Base-by-base conservation (phyloP, 192 early-diverging fungal genomes). In the Chytriomyces hyalinus region DNA sequence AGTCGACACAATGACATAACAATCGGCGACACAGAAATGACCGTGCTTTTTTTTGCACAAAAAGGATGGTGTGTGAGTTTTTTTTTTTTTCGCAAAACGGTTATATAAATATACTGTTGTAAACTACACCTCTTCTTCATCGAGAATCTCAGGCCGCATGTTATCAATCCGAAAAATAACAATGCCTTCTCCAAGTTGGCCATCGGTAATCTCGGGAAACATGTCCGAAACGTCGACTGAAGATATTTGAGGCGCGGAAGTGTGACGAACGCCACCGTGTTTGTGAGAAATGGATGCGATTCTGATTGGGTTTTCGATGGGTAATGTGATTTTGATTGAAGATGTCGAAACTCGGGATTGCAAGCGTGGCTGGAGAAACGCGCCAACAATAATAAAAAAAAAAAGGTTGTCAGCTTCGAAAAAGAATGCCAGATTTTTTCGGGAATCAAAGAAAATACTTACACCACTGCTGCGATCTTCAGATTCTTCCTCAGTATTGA, bases 11-110 rank as follows among this genome's bases (percentile, higher is more conserved):
- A 88, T 57, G 63, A 88, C 83, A 65, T 88, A 88, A 62, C 81
- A 80, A 72, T 88, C 87, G 10, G 80, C 84, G 15, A 86, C 67
- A 65, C 84, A 88, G 60, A 88, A 88, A 11, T 45, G 49, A 7
- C 86, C 86, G 45, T 72, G 36, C 22, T 61, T 5, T 26, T 26
- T 22, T 22, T 4, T 45, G 24, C 24, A 26, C 24, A 26, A 26
- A 26, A 26, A 26, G 24, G 24, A 26, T 26, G n/a, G 45, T 50
- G 24, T 10, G 81, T 6, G 7, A 64, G 50, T 15, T 80, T 59
- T 72, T 24, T 15, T 80, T 59, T 72, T 24, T 59, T 15, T 9
- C 17, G 28, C 47, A 59, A 50, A 72, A 72, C 46, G 15, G 10
- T n/a, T 36, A 24, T 15, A 68, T 17, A 48, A 48, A 48, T 9